Conservation (phyloP, 2,329 filamentous ascomycete species). For the Xylariales sp. region DNA sequence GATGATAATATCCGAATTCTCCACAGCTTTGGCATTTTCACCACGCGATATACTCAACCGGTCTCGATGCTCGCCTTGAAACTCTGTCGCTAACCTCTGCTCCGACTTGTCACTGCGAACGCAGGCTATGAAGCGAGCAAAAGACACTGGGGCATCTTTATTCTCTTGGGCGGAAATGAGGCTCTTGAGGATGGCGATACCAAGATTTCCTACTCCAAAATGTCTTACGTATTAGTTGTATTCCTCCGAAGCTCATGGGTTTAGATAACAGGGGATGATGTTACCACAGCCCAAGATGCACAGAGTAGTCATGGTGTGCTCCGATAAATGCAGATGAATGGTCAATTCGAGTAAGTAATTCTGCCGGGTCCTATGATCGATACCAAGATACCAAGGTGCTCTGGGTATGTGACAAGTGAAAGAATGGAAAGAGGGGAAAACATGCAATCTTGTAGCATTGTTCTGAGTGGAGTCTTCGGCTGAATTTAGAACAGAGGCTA, state of each 20-base stretch:
- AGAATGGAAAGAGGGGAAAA: no score
- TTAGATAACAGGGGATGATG: neutral
- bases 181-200: conserved; percentile 1
- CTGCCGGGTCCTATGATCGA: no score
- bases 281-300: conserved; percentile 4
- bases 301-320: neutral
- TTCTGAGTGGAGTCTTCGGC: no score
- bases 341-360: no score
- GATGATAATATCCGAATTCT: conserved; percentile 35
- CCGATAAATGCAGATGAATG: neutral
- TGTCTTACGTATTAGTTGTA: neutral
- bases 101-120: conserved; percentile 2
- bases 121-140: conserved; percentile 1
- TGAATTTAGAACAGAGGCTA: no score
- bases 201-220: conserved; percentile 6
- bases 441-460: no score
- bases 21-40: conserved; percentile 27
- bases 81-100: neutral
- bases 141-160: neutral
- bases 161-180: neutral
- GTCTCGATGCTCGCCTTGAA: neutral
- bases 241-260: no score
- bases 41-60: conserved; percentile 21
- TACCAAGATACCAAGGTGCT: no score
- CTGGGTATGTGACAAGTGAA: no score